Evolutionary conservation across 2,329 filamentous ascomycete species (phyloP).

Genomic region (Lanzia echinophila): DNA sequence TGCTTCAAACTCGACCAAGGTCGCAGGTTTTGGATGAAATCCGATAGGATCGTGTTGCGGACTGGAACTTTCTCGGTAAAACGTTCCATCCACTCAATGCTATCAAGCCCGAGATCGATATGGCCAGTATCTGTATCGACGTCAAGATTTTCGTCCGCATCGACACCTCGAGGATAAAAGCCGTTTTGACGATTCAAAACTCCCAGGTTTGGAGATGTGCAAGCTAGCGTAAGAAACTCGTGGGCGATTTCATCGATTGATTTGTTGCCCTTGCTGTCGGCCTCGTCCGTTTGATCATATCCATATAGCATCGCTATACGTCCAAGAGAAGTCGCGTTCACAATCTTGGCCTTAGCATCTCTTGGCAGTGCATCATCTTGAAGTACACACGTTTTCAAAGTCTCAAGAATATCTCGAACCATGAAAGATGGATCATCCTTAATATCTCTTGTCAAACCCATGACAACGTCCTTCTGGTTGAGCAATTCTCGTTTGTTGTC

Average conservation of each 20-base stretch:
- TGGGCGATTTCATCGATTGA: slow-evolving; percentile 65
- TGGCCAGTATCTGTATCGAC: slow-evolving; percentile 39
- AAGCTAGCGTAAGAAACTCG: slow-evolving; percentile 66
- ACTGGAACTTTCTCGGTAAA: slow-evolving; percentile 63
- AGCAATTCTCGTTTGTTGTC: slow-evolving; percentile 78
- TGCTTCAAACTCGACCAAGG: slow-evolving; percentile 80
- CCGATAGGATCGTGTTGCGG: slow-evolving; percentile 70
- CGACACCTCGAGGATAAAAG: slow-evolving; percentile 71
- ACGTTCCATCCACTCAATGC: slow-evolving; percentile 61
- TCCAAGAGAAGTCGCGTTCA: slow-evolving; percentile 68
- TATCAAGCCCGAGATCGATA: slow-evolving; percentile 62
- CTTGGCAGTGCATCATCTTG: slow-evolving; percentile 67
- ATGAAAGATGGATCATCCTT: slow-evolving; percentile 71
- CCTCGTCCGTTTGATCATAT: slow-evolving; percentile 45
- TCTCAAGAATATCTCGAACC: slow-evolving; percentile 66
- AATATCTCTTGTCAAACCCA: slow-evolving; percentile 68
- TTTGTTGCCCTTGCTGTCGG: slow-evolving; percentile 36
- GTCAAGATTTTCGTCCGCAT: slow-evolving; percentile 48
- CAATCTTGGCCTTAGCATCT: slow-evolving; percentile 65
- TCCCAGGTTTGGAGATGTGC: slow-evolving; percentile 66
- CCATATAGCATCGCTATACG: slow-evolving; percentile 67
- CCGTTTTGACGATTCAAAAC: slow-evolving; percentile 70
- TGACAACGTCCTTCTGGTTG: slow-evolving; percentile 62
- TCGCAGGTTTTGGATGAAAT: slow-evolving; percentile 70
- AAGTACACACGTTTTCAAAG: slow-evolving; percentile 64